phyloP scores from a whole-genome alignment of 129 eudicot genomes.

The Centella asiatica region DNA sequence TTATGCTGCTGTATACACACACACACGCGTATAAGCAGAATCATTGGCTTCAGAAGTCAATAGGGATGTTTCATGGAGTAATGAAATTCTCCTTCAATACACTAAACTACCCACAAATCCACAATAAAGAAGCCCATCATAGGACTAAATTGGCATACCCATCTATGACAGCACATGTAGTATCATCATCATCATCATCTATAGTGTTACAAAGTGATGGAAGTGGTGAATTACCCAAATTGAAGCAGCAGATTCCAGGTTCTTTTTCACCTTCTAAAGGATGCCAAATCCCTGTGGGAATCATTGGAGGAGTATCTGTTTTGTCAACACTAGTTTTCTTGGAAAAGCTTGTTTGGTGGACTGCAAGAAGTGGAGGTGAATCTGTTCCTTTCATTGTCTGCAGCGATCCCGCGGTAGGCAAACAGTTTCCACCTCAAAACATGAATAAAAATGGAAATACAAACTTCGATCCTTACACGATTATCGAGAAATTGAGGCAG shows the following conservation, averaged over 20 bases:
- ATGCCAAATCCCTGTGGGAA: conserved; percentile 15
- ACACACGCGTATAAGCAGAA: conserved; percentile 5
- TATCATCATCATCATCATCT: no score
- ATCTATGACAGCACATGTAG: conserved; percentile 1
- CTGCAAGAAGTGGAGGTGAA: conserved; percentile 20
- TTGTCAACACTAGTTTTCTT: conserved; percentile 17
- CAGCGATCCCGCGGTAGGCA: conserved; percentile 21
- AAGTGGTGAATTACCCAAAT: not conserved
- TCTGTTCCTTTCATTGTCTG: conserved; percentile 23
- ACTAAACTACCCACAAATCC: conserved; percentile 11
- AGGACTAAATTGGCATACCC: conserved; percentile 1
- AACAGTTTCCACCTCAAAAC: not conserved
- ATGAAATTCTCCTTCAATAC: conserved; percentile 14
- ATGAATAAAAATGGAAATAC: not conserved
- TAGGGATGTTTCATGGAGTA: conserved; percentile 13
- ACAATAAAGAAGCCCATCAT: not conserved
- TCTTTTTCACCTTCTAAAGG: not conserved
- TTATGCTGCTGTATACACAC: not conserved
- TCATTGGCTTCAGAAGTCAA: conserved; percentile 3
- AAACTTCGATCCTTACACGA: not conserved
- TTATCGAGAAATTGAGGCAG: conserved; percentile 23
- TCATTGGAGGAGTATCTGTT: conserved; percentile 27
- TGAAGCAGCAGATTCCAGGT: conserved; percentile 13
- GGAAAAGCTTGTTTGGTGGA: conserved; percentile 31
- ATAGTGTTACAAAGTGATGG: not conserved